Conservation (phyloP, 176 grass and related monocot genomes). For the Avena eriantha region DNA sequence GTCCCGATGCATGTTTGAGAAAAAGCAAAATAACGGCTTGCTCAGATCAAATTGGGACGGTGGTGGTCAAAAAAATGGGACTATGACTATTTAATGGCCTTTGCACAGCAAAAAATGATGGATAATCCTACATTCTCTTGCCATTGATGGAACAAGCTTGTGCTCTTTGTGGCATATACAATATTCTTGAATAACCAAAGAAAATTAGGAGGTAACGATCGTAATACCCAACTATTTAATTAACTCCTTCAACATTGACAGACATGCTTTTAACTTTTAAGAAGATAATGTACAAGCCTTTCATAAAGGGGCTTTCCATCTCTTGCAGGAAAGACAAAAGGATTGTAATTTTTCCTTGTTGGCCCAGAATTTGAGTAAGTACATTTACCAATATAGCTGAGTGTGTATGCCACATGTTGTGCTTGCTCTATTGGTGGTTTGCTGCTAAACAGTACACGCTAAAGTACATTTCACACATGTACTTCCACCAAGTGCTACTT, state of each 20-base stretch:
- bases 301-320: not conserved
- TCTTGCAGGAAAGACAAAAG: not conserved
- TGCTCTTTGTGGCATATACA: not conserved
- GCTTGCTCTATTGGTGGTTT: not conserved
- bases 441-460: not conserved
- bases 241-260: not conserved
- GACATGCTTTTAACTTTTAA: not conserved
- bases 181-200: not conserved
- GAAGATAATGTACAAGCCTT: not conserved
- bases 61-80: not conserved
- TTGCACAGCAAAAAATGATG: not conserved
- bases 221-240: conserved; percentile 1
- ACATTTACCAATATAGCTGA: not conserved
- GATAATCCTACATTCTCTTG: not conserved
- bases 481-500: not conserved
- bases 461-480: not conserved
- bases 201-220: not conserved
- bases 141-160: not conserved
- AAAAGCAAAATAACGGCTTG: not conserved
- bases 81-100: not conserved
- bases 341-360: conserved; percentile 1
- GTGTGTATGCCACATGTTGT: not conserved
- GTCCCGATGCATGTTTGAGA: not conserved
- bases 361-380: not conserved
- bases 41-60: not conserved